These are phyloP conservation scores for Ascochyta lentis DNA, from an alignment of 2,329 filamentous ascomycete species.

Conservation along the genomic window DNA sequence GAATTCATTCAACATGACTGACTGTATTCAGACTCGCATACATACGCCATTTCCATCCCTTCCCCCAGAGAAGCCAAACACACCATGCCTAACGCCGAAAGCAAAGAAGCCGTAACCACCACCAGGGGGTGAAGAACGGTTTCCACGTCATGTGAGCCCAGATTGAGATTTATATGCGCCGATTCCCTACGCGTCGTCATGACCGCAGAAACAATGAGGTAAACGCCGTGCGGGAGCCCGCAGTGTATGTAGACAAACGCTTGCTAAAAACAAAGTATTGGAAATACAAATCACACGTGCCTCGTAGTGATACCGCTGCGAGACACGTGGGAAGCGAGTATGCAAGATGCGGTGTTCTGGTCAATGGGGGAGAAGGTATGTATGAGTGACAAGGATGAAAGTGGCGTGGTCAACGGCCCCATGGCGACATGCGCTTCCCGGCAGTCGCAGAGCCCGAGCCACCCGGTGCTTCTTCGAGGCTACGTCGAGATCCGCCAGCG, in stretches of 20 bases:
- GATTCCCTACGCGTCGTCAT: background rate
- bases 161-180: background rate
- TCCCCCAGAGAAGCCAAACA: no score
- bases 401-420: conserved; percentile 19
- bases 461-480: conserved; percentile 46
- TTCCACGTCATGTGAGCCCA: background rate
- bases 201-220: background rate
- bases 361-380: background rate
- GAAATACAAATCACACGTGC: background rate
- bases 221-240: background rate
- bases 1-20: no score
- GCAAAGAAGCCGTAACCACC: background rate
- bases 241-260: conserved; percentile 1
- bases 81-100: background rate
- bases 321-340: background rate
- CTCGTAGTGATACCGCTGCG: background rate
- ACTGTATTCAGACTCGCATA: no score
- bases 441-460: conserved; percentile 35
- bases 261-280: background rate
- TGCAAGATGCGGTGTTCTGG: background rate
- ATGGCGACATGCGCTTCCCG: conserved; percentile 37
- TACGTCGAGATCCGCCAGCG: conserved; percentile 43
- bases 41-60: no score
- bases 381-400: background rate
- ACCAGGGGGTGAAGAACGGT: background rate